Evolutionary conservation across 1,284 basidiomycete genomes (phyloP), one percentile per base, ranked within the genome.

Genomic region (Boletellus deceptivus): DNA sequence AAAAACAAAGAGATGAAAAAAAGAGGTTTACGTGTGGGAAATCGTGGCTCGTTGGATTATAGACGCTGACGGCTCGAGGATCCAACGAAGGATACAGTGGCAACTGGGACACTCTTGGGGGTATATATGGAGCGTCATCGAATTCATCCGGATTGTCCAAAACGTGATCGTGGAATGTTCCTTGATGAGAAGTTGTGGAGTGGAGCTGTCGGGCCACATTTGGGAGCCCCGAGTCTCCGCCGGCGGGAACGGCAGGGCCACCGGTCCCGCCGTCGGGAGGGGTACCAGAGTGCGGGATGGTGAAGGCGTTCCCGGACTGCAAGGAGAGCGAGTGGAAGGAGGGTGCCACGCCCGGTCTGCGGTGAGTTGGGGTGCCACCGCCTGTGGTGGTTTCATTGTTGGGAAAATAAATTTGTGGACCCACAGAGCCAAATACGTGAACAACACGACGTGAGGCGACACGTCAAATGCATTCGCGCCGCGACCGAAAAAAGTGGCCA

Each of bases 191-290:
- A 39, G 43, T 13, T 9, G 40, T 24, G 18, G 49, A 29, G 35
- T 43, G 48, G 51, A 55, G 57, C 33, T 46, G 29, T 10, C 11
- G 54, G 43, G 50, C 37, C 34, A 39, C 45, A 39, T 46, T 49
- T 34, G 46, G 37, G 40, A 47, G 41, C 46, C 52, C 55, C 39
- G 54, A 39, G 42, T 54, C 53, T 44, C 55, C 46, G 49, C 50
- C 54, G 48, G 53, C 38, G 51, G 44, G 27, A 42, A 55, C 36
- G 33, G 52, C 52, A 47, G 55, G 41, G 49, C 61, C 58, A 49
- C 64, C 68, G 54, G 71, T 61, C 40, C 62, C 64, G 41, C 53
- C 49, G 53, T 70, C 68, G 52, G 66, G 64, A 42, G 62, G 22
- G 53, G 64, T 59, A 35, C 55, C 52, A 41, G 63, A 62, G 44